phyloP scores from a whole-genome alignment of 805 yeast species.

The Soucietia sequanensis region DNA sequence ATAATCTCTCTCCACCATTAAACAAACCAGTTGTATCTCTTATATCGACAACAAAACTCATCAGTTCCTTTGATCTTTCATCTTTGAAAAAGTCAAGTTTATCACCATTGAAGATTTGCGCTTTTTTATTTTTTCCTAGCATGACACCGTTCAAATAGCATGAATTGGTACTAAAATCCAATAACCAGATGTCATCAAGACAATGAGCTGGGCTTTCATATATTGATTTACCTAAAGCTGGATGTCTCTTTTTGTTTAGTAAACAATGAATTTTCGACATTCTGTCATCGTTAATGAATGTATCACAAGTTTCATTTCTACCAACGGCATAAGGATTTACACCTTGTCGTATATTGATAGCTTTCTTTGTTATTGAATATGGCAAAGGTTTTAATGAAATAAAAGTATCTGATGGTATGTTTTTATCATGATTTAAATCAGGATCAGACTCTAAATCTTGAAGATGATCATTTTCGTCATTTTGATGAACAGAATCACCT shows the following conservation, averaged over 20 bases:
- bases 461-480: background rate
- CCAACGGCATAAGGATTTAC: constrained; percentile 71
- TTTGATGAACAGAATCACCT: no score
- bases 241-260: constrained; percentile 61
- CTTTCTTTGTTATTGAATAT: constrained; percentile 44
- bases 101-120: constrained; percentile 63
- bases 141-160: constrained; percentile 64
- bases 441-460: background rate
- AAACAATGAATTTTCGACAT: constrained; percentile 84
- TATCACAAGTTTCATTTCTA: constrained; percentile 61
- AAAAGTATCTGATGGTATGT: constrained; percentile 57
- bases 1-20: constrained; percentile 31
- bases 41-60: constrained; percentile 54
- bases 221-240: constrained; percentile 46
- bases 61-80: constrained; percentile 45
- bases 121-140: constrained; percentile 63
- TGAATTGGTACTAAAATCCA: constrained; percentile 78
- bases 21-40: constrained; percentile 65
- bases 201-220: constrained; percentile 74
- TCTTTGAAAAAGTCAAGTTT: constrained; percentile 65
- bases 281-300: constrained; percentile 65
- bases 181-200: constrained; percentile 72
- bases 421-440: background rate
- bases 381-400: constrained; percentile 56
- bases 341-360: constrained; percentile 65